These are phyloP conservation scores for Nemania sp. DNA, from an alignment of 2,329 filamentous ascomycete species.

Conservation along the genomic window DNA sequence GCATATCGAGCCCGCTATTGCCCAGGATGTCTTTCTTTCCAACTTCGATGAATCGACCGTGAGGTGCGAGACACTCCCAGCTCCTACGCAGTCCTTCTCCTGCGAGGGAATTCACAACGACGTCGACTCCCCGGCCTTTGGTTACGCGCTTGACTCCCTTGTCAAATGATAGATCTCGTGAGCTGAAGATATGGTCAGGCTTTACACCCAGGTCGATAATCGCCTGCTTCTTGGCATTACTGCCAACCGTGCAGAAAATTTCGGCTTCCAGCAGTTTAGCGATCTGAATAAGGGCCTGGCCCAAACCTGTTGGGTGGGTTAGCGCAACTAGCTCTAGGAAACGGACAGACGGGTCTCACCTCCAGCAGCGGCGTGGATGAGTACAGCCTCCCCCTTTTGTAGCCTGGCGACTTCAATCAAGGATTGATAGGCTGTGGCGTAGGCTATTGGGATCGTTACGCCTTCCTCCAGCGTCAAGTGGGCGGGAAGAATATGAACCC, in stretches of 20 bases:
- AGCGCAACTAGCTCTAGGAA: background rate
- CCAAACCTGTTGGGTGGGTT: constrained; percentile 15
- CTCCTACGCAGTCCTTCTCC: constrained; percentile 26
- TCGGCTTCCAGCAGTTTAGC: constrained; percentile 15
- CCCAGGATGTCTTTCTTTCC: constrained; percentile 26
- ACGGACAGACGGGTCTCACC: background rate
- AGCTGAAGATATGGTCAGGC: constrained; percentile 28
- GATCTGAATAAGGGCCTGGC: constrained; percentile 23
- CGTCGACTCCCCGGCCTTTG: constrained; percentile 24
- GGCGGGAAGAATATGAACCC: constrained; percentile 10
- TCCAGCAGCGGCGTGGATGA: constrained; percentile 24
- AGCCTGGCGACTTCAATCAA: constrained; percentile 19
- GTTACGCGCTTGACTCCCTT: constrained; percentile 16
- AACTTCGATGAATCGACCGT: constrained; percentile 29
- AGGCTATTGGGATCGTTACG: constrained; percentile 22
- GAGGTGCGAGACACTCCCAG: constrained; percentile 30
- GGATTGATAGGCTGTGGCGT: constrained; percentile 28
- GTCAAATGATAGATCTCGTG: constrained; percentile 17
- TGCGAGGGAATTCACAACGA: constrained; percentile 21
- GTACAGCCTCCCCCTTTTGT: constrained; percentile 17
- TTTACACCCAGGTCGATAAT: constrained; percentile 23
- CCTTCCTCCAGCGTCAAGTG: constrained; percentile 21
- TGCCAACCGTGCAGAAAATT: constrained; percentile 23
- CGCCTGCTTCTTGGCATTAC: constrained; percentile 20
- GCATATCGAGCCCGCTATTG: constrained; percentile 26